phyloP scores from a whole-genome alignment of 2,329 filamentous ascomycete species.

The Curvularia hawaiiensis region DNA sequence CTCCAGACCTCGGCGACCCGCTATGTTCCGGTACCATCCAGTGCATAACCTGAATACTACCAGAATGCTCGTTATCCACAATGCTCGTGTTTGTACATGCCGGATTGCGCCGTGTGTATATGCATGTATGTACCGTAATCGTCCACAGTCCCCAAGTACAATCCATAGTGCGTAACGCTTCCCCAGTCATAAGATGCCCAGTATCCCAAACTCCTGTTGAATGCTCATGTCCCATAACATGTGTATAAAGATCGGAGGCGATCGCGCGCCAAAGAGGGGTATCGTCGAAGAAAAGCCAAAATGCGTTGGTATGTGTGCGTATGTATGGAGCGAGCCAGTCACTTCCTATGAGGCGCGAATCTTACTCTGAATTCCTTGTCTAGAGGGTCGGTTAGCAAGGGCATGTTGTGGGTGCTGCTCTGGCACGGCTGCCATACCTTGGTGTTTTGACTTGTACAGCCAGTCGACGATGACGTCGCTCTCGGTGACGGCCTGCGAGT shows the following conservation, averaged over 20 bases:
- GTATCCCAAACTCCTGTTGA: slow-evolving; percentile 37
- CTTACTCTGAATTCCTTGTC: slow-evolving; percentile 56
- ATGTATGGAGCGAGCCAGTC: slow-evolving; percentile 15
- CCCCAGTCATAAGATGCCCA: slow-evolving; percentile 12
- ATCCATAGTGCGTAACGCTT: slow-evolving; percentile 5
- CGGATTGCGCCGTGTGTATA: not conserved
- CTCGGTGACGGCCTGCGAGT: slow-evolving; percentile 77
- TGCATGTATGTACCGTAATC: slow-evolving; percentile 1
- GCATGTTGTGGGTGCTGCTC: not conserved
- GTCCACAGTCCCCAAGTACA: not conserved
- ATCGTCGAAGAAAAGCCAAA: slow-evolving; percentile 41
- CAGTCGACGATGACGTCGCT: slow-evolving; percentile 83
- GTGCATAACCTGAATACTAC: slow-evolving; percentile 5
- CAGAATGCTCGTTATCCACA: slow-evolving; percentile 14
- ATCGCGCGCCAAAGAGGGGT: slow-evolving; percentile 34
- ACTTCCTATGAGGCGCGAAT: slow-evolving; percentile 48
- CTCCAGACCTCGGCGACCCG: slow-evolving; percentile 1
- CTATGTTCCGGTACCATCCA: slow-evolving; percentile 3
- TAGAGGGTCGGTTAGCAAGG: slow-evolving; percentile 26
- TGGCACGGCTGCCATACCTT: slow-evolving; percentile 51
- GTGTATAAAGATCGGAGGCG: slow-evolving; percentile 27
- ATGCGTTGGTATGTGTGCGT: slow-evolving; percentile 29
- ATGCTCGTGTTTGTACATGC: slow-evolving; percentile 9
- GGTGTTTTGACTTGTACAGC: slow-evolving; percentile 70
- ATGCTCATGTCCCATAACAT: slow-evolving; percentile 36